These are phyloP conservation scores for Candida xyloterini DNA, from an alignment of 805 yeast genomes.

Conservation along the genomic window DNA sequence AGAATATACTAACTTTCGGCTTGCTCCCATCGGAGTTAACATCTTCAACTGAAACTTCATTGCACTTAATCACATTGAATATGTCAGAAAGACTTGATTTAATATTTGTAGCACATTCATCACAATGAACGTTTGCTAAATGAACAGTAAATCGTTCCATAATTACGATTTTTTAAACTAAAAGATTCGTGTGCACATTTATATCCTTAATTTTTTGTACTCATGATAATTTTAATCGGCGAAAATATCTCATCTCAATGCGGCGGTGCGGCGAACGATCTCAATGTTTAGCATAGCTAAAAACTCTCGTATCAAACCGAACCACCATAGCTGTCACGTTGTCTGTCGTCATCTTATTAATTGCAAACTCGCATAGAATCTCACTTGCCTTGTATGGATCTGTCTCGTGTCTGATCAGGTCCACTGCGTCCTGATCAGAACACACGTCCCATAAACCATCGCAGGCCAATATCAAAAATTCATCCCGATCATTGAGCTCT, in stretches of 20 bases:
- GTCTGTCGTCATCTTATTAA: conserved; percentile 79
- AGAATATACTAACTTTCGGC: conserved; percentile 20
- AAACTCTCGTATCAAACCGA: conserved; percentile 45
- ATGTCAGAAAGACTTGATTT: conserved; percentile 26
- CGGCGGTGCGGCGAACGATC: conserved; percentile 3
- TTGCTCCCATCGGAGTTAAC: background rate
- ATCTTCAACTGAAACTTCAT: conserved; percentile 10
- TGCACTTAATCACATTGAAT: conserved; percentile 20
- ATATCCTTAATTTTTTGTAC: conserved; percentile 2
- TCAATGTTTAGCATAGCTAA: conserved; percentile 23
- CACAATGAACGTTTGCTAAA: conserved; percentile 54
- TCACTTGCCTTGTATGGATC: conserved; percentile 69
- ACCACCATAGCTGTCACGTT: conserved; percentile 93
- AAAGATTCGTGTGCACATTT: background rate
- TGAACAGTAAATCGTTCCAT: conserved; percentile 26
- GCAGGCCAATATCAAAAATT: conserved; percentile 85
- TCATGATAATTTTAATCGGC: background rate
- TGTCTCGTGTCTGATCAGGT: conserved; percentile 50
- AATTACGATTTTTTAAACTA: background rate
- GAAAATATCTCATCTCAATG: conserved; percentile 8
- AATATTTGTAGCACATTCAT: conserved; percentile 45
- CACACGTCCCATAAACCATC: conserved; percentile 98
- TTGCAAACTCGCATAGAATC: conserved; percentile 66
- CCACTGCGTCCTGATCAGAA: conserved; percentile 80
- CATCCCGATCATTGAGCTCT: conserved; percentile 62